These are phyloP conservation scores for Solanum hybrid DNA, from an alignment of 305 asterid genomes.

Conservation along the genomic window DNA sequence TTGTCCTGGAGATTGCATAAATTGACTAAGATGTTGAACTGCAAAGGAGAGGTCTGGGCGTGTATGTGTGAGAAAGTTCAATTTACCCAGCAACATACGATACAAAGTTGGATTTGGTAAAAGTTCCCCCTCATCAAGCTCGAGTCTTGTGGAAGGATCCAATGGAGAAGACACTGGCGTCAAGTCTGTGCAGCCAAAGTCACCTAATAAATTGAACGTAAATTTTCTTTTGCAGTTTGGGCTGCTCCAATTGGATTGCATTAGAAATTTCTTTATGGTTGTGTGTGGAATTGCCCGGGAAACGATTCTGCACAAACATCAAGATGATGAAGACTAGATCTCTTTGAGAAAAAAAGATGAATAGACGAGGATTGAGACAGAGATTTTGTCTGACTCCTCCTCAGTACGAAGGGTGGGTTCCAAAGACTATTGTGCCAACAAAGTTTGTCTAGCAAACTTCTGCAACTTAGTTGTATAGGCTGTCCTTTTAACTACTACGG, in stretches of 20 bases:
- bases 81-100: too few species aligned
- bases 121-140: too few species aligned
- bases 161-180: too few species aligned
- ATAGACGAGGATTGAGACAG: background rate
- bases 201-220: too few species aligned
- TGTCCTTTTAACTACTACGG: background rate
- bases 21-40: too few species aligned
- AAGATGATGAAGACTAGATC: background rate
- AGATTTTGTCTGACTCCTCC: background rate
- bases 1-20: too few species aligned
- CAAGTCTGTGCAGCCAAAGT: too few species aligned
- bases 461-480: background rate
- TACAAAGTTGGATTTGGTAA: too few species aligned
- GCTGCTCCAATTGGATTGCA: background rate
- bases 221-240: background rate
- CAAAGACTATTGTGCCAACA: background rate
- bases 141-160: too few species aligned
- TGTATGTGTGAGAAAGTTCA: too few species aligned
- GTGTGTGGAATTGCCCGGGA: background rate
- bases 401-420: background rate
- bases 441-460: background rate
- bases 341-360: background rate
- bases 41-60: too few species aligned
- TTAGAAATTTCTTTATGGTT: background rate
- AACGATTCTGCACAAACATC: background rate